Percentiles rank a stretch among this genome's conserved stretches.
phyloP scores from a whole-genome alignment of 352 stramenopile genomes.

The Phytophthora boehmeriae region DNA sequence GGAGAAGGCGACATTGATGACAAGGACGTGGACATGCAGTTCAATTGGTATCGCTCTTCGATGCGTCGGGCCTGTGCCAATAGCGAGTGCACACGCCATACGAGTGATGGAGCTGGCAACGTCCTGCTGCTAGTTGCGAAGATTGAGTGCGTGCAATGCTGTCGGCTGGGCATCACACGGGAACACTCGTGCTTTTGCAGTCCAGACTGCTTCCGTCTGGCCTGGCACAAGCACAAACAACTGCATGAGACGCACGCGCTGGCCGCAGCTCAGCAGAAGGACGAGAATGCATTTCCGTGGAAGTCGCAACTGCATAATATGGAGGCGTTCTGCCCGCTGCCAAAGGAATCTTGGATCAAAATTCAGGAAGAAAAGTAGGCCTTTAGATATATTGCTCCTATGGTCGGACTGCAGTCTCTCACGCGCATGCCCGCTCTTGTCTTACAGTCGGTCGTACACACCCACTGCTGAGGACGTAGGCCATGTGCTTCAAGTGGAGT shows the following conservation, averaged over 20 bases:
- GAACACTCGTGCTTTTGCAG: constrained; percentile 79
- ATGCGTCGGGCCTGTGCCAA: constrained; percentile 69
- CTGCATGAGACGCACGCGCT: constrained; percentile 48
- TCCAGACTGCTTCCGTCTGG: constrained; percentile 65
- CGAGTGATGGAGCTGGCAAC: constrained; percentile 62
- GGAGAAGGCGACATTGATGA: constrained; percentile 73
- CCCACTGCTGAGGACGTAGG: constrained; percentile 71
- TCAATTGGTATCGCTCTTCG: constrained; percentile 70
- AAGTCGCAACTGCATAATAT: constrained; percentile 70
- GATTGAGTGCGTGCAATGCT: constrained; percentile 77
- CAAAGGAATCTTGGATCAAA: constrained; percentile 63
- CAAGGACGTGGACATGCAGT: constrained; percentile 71
- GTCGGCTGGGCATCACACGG: constrained; percentile 61
- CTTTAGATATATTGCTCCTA: constrained; percentile 26
- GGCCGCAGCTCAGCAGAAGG: constrained; percentile 21
- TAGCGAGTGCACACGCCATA: constrained; percentile 51
- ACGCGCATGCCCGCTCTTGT: constrained; percentile 38
- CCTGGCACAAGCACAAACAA: constrained; percentile 72
- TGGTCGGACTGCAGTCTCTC: constrained; percentile 35
- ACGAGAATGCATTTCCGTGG: constrained; percentile 40
- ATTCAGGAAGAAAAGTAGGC: constrained; percentile 72
- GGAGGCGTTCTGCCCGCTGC: constrained; percentile 55
- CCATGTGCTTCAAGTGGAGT: constrained; percentile 84
- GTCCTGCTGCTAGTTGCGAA: constrained; percentile 74
- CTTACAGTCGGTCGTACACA: constrained; percentile 68